These are phyloP conservation scores for Zizania palustris DNA, from an alignment of 202 grass and related monocot genomes.

Conservation along the genomic window DNA sequence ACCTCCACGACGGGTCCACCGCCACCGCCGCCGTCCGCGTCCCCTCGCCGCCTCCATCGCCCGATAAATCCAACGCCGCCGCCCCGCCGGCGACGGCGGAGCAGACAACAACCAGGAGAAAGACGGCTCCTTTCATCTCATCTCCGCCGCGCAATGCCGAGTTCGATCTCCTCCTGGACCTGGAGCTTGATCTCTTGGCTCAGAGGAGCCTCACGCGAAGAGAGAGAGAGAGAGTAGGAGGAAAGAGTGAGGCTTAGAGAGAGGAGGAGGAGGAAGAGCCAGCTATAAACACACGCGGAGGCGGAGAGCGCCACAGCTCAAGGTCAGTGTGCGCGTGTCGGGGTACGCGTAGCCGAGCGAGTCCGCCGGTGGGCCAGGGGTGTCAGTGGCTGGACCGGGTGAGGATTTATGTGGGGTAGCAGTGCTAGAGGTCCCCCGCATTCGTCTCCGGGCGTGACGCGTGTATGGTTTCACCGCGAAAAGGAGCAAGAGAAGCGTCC, in stretches of 20 bases:
- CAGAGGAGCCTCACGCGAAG: neutral
- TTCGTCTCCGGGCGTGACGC: slow-evolving; percentile 29
- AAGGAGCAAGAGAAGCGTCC: neutral
- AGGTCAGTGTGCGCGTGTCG: fast-evolving
- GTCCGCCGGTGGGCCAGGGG: neutral
- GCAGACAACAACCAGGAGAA: slow-evolving; percentile 2
- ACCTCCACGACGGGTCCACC: slow-evolving; percentile 58
- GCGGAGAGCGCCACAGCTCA: neutral
- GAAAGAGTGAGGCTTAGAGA: neutral
- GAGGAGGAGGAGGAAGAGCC: neutral
- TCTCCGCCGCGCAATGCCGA: slow-evolving; percentile 30
- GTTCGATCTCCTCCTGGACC: neutral
- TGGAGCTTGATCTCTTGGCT: slow-evolving; percentile 19
- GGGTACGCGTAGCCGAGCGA: slow-evolving; percentile 21
- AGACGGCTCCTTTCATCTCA: slow-evolving; percentile 24
- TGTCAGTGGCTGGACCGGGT: slow-evolving; percentile 24
- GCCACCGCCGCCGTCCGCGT: slow-evolving; percentile 41
- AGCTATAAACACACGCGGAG: slow-evolving; percentile 38
- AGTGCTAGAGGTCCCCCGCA: slow-evolving; percentile 45
- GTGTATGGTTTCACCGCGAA: neutral
- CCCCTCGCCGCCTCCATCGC: slow-evolving; percentile 33
- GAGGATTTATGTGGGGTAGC: slow-evolving; percentile 33
- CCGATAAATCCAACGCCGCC: slow-evolving; percentile 25
- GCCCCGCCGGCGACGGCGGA: slow-evolving; percentile 16
- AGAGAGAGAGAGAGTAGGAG: neutral